phyloP scores from a whole-genome alignment of 2,329 filamentous ascomycete species.

The Knoxdaviesia capensis region DNA sequence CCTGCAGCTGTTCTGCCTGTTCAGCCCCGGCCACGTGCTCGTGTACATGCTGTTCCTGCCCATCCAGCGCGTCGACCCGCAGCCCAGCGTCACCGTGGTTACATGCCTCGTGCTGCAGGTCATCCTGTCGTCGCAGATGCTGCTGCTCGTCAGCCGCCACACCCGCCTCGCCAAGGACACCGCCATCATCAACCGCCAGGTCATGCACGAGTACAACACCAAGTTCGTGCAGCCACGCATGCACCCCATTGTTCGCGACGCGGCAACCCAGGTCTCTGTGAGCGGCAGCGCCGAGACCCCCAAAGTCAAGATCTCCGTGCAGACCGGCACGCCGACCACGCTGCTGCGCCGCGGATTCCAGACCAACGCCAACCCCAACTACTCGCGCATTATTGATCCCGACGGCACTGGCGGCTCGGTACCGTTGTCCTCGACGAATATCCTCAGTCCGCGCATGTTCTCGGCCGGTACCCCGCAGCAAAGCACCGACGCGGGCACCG shows the following conservation, averaged over 20 bases:
- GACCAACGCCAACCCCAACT: constrained; percentile 68
- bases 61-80: constrained; percentile 50
- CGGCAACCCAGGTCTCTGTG: constrained; percentile 55
- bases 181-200: constrained; percentile 70
- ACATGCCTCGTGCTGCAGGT: constrained; percentile 60
- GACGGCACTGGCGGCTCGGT: constrained; percentile 16
- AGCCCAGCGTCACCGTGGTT: constrained; percentile 70
- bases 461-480: constrained; percentile 14
- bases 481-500: constrained; percentile 1
- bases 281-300: constrained; percentile 22
- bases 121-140: constrained; percentile 59
- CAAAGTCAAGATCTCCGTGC: constrained; percentile 10
- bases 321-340: constrained; percentile 32
- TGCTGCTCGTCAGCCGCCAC: constrained; percentile 53
- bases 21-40: constrained; percentile 84
- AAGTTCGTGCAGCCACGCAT: constrained; percentile 86
- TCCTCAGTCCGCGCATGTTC: constrained; percentile 20
- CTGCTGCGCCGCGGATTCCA: constrained; percentile 57
- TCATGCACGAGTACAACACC: constrained; percentile 85
- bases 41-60: constrained; percentile 82
- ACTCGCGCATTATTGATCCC: constrained; percentile 51
- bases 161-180: constrained; percentile 72
- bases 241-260: constrained; percentile 59
- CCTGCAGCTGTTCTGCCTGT: constrained; percentile 67
- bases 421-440: constrained; percentile 10